A percentile compares a stretch with the other conserved stretches of the same genome.
Evolutionary conservation across 768 basidiomycete genomes (phyloP).

Genomic region (Boletus fagicola): DNA sequence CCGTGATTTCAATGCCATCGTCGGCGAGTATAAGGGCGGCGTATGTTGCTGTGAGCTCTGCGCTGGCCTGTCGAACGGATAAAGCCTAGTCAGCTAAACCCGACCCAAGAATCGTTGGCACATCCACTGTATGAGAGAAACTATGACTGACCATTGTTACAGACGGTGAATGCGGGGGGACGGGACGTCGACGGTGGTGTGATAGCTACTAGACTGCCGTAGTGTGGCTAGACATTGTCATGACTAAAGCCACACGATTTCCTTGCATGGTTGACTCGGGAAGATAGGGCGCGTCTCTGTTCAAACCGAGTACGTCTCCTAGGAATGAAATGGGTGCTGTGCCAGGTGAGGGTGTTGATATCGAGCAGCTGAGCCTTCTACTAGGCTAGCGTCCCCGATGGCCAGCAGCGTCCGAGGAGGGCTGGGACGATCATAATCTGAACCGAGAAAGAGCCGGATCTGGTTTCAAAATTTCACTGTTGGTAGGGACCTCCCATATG

Average conservation of each 20-base stretch:
- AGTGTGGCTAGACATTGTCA: background rate
- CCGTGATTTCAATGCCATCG: slow-evolving; percentile 95
- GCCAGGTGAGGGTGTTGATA: slow-evolving; percentile 17
- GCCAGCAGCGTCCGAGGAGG: slow-evolving; percentile 3
- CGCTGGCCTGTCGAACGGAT: slow-evolving; percentile 40
- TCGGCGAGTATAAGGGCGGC: slow-evolving; percentile 98
- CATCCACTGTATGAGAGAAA: background rate
- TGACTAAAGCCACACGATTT: background rate
- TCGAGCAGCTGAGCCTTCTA: background rate
- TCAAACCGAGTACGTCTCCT: slow-evolving; percentile 13
- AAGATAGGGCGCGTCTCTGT: background rate
- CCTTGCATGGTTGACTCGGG: too few relatives aligned
- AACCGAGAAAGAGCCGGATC: background rate
- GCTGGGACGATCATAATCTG: background rate
- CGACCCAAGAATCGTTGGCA: background rate
- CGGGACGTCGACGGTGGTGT: slow-evolving; percentile 20
- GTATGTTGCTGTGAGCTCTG: slow-evolving; percentile 91
- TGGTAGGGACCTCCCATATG: too few relatives aligned
- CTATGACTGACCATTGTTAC: slow-evolving; percentile 28
- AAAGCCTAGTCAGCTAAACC: slow-evolving; percentile 12
- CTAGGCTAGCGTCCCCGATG: background rate
- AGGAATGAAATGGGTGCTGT: slow-evolving; percentile 15
- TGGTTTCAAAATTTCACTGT: background rate
- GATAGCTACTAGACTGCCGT: background rate
- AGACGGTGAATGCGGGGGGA: slow-evolving; percentile 4